Conservation (phyloP, 2,329 filamentous ascomycete genomes). For the Curvularia verruculosa region DNA sequence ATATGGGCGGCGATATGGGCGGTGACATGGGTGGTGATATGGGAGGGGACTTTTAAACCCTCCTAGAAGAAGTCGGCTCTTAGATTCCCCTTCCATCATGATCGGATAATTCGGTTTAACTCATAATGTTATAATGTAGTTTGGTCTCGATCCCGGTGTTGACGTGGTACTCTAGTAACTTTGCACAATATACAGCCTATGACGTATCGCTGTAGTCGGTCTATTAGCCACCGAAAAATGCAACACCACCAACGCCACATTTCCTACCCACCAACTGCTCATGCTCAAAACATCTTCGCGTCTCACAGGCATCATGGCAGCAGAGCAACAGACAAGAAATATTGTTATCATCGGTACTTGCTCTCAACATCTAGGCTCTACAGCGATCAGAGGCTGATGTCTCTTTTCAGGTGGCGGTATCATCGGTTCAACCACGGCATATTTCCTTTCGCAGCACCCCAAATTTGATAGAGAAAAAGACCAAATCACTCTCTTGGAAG, state of each 20-base stretch:
- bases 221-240: constrained; percentile 20
- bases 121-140: not conserved
- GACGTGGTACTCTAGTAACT: not conserved
- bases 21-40: constrained; percentile 39
- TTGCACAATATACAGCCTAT: constrained; percentile 8
- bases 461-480: constrained; percentile 77
- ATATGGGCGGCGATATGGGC: constrained; percentile 36
- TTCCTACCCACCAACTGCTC: constrained; percentile 7
- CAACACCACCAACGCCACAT: constrained; percentile 23
- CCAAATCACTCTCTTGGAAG: constrained; percentile 85
- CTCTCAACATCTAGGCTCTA: not conserved
- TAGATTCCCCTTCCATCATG: not conserved
- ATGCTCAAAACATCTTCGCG: constrained; percentile 32
- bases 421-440: constrained; percentile 89
- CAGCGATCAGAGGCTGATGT: constrained; percentile 7
- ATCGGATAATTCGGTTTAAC: not conserved
- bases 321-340: constrained; percentile 35
- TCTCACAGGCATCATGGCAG: constrained; percentile 32
- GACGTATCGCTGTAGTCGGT: constrained; percentile 20
- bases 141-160: not conserved
- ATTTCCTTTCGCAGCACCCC: constrained; percentile 86
- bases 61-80: constrained; percentile 1
- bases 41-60: constrained; percentile 18
- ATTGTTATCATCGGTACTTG: constrained; percentile 47
- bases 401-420: constrained; percentile 76